Conservation (phyloP, 805 yeast genomes). For the Candida germanica region DNA sequence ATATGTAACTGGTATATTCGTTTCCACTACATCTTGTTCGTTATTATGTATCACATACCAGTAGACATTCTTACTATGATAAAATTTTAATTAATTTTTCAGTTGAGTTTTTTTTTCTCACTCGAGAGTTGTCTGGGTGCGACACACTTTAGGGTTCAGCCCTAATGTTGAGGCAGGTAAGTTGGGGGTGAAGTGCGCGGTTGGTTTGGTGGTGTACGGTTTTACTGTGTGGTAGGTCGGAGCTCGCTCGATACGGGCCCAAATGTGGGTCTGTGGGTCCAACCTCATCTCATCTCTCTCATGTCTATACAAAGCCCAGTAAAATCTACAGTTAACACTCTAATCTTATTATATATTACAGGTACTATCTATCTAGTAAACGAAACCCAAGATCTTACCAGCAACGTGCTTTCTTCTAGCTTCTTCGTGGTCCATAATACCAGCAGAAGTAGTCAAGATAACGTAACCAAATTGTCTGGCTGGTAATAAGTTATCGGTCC, state of each 20-base stretch:
- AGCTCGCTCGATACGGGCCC: too few relatives aligned
- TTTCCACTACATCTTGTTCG: too few relatives aligned
- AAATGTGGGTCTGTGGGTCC: neutral
- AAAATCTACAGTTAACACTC: too few relatives aligned
- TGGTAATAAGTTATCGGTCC: constrained; percentile 98
- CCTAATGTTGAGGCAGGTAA: too few relatives aligned
- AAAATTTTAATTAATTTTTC: constrained; percentile 14
- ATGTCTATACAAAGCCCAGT: too few relatives aligned
- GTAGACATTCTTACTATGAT: constrained; percentile 28
- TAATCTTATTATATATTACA: constrained; percentile 10
- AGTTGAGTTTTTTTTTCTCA: constrained; percentile 11
- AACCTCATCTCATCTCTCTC: neutral
- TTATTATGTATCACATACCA: constrained; percentile 24
- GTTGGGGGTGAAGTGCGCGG: too few relatives aligned
- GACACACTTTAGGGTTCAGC: too few relatives aligned
- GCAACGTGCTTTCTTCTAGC: constrained; percentile 99
- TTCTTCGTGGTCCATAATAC: constrained; percentile 99
- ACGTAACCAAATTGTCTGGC: constrained; percentile 99
- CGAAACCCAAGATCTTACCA: constrained; percentile 98
- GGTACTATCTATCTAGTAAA: constrained; percentile 55
- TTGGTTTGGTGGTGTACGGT: too few relatives aligned
- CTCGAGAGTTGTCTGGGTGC: neutral
- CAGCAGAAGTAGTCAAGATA: constrained; percentile 97
- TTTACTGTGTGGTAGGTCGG: too few relatives aligned
- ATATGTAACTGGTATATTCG: too few relatives aligned